Percentiles rank a stretch among this genome's conserved stretches.
These are phyloP conservation scores for Nakazawaea laoshanensis DNA, from an alignment of 805 yeast genomes.

Conservation along the genomic window DNA sequence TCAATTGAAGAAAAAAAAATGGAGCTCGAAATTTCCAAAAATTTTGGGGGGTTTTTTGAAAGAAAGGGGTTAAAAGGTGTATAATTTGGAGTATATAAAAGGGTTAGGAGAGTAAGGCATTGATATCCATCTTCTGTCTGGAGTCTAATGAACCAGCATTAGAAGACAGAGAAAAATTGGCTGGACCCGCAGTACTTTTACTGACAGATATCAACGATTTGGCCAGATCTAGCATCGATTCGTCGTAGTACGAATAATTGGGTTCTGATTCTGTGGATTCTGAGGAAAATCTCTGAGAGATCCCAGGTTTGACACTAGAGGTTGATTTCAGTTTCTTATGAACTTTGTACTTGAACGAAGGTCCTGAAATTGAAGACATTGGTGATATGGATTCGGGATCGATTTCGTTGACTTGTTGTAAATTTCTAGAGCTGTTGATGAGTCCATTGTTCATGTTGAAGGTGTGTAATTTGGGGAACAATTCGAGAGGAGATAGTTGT, in stretches of 20 bases:
- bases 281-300: neutral
- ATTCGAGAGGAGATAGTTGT: neutral
- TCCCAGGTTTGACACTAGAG: slow-evolving; percentile 4
- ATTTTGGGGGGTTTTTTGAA: too few relatives aligned
- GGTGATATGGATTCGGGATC: slow-evolving; percentile 6
- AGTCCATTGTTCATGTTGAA: neutral
- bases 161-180: too few relatives aligned
- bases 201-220: slow-evolving; percentile 7
- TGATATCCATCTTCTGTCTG: slow-evolving; percentile 11
- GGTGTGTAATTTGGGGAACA: slow-evolving; percentile 8
- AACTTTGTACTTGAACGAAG: neutral
- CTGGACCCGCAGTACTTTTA: too few relatives aligned
- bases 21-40: too few relatives aligned
- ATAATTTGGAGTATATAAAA: too few relatives aligned
- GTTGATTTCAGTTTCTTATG: slow-evolving; percentile 10
- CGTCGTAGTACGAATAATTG: slow-evolving; percentile 1
- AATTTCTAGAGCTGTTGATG: neutral
- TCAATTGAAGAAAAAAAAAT: too few relatives aligned
- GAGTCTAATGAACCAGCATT: too few relatives aligned
- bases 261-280: neutral
- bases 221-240: slow-evolving; percentile 7
- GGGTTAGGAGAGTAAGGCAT: too few relatives aligned
- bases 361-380: slow-evolving; percentile 3
- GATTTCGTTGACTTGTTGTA: neutral
- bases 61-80: too few relatives aligned